These are phyloP conservation scores for Sisymbrium irio DNA, from an alignment of 345 rosid species.

Conservation along the genomic window DNA sequence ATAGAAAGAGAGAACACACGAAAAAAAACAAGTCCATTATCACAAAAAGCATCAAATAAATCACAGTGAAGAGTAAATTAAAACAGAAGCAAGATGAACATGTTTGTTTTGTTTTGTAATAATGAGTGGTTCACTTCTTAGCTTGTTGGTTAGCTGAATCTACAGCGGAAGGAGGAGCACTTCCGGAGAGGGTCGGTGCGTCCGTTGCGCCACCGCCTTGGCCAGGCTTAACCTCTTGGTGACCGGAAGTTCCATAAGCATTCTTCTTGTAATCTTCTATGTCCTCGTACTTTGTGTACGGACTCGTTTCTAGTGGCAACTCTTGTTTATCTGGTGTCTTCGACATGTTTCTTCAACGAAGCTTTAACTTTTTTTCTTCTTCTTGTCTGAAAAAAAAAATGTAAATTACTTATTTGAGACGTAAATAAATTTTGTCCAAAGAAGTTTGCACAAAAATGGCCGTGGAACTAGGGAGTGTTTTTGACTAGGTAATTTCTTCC, in stretches of 20 bases:
- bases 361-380: background rate
- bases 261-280: constrained; percentile 50
- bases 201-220: constrained; percentile 50
- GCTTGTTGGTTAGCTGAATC: constrained; percentile 32
- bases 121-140: constrained; percentile 25
- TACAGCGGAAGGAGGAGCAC: constrained; percentile 16
- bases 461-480: constrained; percentile 18
- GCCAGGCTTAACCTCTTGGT: constrained; percentile 41
- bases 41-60: background rate
- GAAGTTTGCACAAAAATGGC: constrained; percentile 26
- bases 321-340: constrained; percentile 25
- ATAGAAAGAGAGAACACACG: background rate
- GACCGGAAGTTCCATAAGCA: constrained; percentile 53
- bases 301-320: constrained; percentile 50
- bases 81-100: background rate
- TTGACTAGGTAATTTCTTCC: constrained; percentile 19
- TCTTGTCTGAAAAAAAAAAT: background rate
- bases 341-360: constrained; percentile 15
- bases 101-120: background rate
- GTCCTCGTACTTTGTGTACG: constrained; percentile 40
- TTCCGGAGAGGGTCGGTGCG: constrained; percentile 49
- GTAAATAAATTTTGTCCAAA: constrained; percentile 16
- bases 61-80: background rate
- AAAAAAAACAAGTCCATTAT: background rate
- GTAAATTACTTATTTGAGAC: constrained; percentile 20